phyloP scores from a whole-genome alignment of 305 asterid species.

The Ilex paraguariensis region DNA sequence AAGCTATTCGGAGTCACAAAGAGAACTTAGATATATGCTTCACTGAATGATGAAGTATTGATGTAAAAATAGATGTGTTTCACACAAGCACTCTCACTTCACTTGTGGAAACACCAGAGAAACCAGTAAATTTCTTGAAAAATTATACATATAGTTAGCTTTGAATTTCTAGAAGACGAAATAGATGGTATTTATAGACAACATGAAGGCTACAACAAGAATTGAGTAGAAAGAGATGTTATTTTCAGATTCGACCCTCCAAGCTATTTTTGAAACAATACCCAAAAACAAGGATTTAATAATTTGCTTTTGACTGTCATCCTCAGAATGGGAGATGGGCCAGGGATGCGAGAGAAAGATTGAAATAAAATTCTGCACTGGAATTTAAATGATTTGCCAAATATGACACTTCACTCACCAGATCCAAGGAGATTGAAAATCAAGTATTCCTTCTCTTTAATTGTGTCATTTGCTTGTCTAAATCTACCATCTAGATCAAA shows the following conservation, averaged over 20 bases:
- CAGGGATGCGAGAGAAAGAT: too few species aligned
- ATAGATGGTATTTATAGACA: too few species aligned
- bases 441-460: slow-evolving; percentile 87
- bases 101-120: not conserved
- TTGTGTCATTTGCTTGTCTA: slow-evolving; percentile 78
- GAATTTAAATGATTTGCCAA: not conserved
- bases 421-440: slow-evolving; percentile 82
- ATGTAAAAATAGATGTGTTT: too few species aligned
- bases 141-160: not conserved
- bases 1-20: not conserved
- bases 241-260: too few species aligned
- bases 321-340: too few species aligned
- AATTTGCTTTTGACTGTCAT: too few species aligned
- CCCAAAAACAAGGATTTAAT: too few species aligned
- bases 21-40: not conserved
- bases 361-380: too few species aligned
- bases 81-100: not conserved
- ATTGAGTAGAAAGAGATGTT: too few species aligned
- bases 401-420: slow-evolving; percentile 37
- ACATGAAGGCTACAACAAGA: too few species aligned
- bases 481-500: slow-evolving; percentile 88
- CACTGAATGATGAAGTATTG: not conserved
- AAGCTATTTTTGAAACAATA: too few species aligned
- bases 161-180: too few species aligned
- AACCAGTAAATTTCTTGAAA: not conserved